Conservation (phyloP, 768 basidiomycete genomes). For the Lanmaoa rubissima region DNA sequence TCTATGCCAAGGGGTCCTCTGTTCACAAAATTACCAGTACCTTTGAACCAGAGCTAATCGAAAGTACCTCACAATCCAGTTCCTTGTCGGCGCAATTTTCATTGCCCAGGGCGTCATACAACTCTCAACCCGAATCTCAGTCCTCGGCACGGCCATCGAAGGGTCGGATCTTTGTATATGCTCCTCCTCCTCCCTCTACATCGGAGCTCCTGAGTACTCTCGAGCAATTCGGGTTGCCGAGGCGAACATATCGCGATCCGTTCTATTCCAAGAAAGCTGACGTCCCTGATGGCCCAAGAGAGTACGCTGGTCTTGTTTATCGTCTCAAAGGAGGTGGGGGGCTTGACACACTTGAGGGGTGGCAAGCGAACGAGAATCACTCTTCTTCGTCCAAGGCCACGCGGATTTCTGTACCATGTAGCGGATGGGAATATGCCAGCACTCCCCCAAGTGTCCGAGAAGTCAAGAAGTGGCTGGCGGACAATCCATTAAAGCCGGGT, state of each 20-base stretch:
- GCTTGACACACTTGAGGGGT: conserved; percentile 58
- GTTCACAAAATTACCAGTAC: conserved; percentile 6
- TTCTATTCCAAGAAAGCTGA: conserved; percentile 76
- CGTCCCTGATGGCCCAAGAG: conserved; percentile 61
- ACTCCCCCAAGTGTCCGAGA: conserved; percentile 61
- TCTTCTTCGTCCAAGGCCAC: not conserved
- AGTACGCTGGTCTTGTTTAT: conserved; percentile 81
- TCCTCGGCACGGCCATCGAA: not conserved
- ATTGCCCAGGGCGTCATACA: conserved; percentile 20
- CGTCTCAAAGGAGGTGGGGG: conserved; percentile 63
- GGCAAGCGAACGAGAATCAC: conserved; percentile 35
- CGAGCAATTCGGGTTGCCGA: conserved; percentile 47
- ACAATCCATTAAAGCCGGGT: conserved; percentile 16
- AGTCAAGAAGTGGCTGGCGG: conserved; percentile 53
- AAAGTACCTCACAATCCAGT: not conserved
- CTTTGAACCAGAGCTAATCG: conserved; percentile 12
- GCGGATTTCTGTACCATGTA: conserved; percentile 31
- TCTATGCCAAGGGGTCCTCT: not conserved
- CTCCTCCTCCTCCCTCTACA: conserved; percentile 47
- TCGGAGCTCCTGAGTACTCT: conserved; percentile 46
- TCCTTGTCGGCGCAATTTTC: not conserved
- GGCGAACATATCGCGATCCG: conserved; percentile 70
- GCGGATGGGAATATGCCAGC: conserved; percentile 82
- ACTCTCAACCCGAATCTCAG: conserved; percentile 5
- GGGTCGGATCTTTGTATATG: conserved; percentile 42